Evolutionary conservation across 352 stramenopile genomes (phyloP).

Genomic region (Globisporangium megalacanthum): DNA sequence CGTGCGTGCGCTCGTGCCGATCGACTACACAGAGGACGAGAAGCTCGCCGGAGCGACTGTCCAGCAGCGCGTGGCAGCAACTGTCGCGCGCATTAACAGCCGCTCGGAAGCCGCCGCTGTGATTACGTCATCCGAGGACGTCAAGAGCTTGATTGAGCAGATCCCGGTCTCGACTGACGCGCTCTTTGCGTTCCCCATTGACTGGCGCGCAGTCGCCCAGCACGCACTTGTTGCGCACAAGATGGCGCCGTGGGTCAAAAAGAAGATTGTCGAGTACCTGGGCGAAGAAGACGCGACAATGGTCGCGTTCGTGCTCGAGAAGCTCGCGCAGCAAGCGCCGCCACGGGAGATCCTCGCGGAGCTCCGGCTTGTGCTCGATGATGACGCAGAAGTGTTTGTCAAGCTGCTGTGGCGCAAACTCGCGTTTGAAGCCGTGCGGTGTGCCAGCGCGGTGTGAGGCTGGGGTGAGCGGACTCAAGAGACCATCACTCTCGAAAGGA

Average conservation of each 20-base stretch:
- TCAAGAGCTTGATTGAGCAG: slow-evolving; percentile 35
- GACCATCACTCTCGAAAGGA: background rate
- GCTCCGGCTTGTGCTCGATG: slow-evolving; percentile 33
- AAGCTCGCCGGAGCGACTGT: slow-evolving; percentile 16
- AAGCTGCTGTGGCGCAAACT: slow-evolving; percentile 51
- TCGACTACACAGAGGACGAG: slow-evolving; percentile 53
- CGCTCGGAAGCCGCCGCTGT: slow-evolving; percentile 10
- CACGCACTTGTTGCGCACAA: slow-evolving; percentile 29
- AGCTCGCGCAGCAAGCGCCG: slow-evolving; percentile 22
- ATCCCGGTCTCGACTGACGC: slow-evolving; percentile 33
- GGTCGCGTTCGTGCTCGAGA: slow-evolving; percentile 36
- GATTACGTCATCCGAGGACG: slow-evolving; percentile 15
- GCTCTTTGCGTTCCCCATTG: slow-evolving; percentile 33
- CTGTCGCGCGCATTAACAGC: slow-evolving; percentile 33
- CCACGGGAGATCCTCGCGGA: slow-evolving; percentile 29
- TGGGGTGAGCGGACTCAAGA: background rate
- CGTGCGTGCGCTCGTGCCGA: slow-evolving; percentile 30
- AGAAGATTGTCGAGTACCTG: slow-evolving; percentile 51
- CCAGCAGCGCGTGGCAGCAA: slow-evolving; percentile 24
- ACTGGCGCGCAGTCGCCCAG: slow-evolving; percentile 33
- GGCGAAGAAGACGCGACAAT: slow-evolving; percentile 43
- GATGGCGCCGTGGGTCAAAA: slow-evolving; percentile 37
- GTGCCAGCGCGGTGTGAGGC: background rate
- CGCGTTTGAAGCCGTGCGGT: slow-evolving; percentile 36
- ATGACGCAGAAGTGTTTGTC: slow-evolving; percentile 48